Conservation (phyloP, 2,329 filamentous ascomycete genomes). For the Fusarium aywerte region DNA sequence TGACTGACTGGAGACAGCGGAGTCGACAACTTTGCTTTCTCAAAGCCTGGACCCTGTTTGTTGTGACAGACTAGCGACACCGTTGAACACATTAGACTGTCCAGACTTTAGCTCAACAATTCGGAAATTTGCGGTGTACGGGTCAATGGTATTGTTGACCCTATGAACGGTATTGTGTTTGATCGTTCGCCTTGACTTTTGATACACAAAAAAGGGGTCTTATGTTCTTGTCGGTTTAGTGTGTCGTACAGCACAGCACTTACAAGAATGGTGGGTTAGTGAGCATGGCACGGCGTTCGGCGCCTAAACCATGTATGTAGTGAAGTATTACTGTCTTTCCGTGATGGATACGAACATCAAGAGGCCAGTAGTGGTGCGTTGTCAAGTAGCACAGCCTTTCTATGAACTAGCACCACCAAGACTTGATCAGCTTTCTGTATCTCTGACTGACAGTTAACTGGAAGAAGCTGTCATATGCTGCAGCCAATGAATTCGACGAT, state of each 20-base stretch:
- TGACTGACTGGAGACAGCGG: background rate
- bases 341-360: background rate
- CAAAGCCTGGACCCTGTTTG: slow-evolving; percentile 20
- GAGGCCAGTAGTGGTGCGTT: too few relatives aligned
- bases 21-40: background rate
- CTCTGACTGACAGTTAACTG: too few relatives aligned
- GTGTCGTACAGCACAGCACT: slow-evolving; percentile 4
- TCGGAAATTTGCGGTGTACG: background rate
- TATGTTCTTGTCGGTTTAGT: background rate
- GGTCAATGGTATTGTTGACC: background rate
- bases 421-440: too few relatives aligned
- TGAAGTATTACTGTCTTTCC: background rate
- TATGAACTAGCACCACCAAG: too few relatives aligned
- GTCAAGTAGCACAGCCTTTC: too few relatives aligned
- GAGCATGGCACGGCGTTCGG: background rate
- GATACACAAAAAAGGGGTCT: background rate
- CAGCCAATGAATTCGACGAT: background rate
- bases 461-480: background rate
- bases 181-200: background rate
- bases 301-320: background rate
- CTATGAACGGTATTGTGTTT: background rate
- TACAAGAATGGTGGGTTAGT: background rate
- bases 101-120: slow-evolving; percentile 11
- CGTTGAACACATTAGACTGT: background rate
- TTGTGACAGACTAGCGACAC: background rate